Evolutionary conservation across 306 rosid genomes (phyloP).

Genomic region (Notholithocarpus densiflorus): DNA sequence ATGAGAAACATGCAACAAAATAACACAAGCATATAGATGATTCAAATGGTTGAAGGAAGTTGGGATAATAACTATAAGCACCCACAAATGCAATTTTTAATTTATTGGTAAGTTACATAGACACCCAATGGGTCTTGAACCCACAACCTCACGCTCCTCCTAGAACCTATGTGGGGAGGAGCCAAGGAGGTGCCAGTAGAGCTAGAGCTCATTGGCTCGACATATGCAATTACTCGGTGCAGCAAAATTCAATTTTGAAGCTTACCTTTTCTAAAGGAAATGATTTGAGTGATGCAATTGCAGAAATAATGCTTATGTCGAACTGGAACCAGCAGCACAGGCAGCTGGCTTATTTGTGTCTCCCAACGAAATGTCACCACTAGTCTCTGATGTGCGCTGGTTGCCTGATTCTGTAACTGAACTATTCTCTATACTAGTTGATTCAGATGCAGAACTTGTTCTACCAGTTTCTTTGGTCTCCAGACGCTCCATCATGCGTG

Average conservation of each 20-base stretch:
- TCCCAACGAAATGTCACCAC: constrained; percentile 36
- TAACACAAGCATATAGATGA: not conserved
- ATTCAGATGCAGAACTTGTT: constrained; percentile 38
- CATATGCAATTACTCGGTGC: not conserved
- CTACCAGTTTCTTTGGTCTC: constrained; percentile 68
- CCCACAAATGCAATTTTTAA: not conserved
- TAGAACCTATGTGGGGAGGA: no score
- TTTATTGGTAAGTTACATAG: no score
- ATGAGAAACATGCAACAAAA: not conserved
- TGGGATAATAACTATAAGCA: not conserved
- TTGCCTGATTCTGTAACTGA: constrained; percentile 43
- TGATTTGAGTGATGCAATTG: constrained; percentile 33
- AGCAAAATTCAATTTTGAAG: constrained; percentile 12
- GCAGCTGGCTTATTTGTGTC: constrained; percentile 43
- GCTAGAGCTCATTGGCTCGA: no score
- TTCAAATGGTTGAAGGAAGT: not conserved
- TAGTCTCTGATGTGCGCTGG: constrained; percentile 38
- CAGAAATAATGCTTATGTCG: constrained; percentile 46
- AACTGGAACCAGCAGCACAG: constrained; percentile 75
- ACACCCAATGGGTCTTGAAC: no score
- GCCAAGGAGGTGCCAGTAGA: no score
- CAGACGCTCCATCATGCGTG: constrained; percentile 85
- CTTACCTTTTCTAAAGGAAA: constrained; percentile 45
- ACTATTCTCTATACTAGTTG: constrained; percentile 45
- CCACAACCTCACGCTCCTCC: no score